Conservation (phyloP, 2,329 filamentous ascomycete genomes). For the Cephalotrichum gorgonifer region DNA sequence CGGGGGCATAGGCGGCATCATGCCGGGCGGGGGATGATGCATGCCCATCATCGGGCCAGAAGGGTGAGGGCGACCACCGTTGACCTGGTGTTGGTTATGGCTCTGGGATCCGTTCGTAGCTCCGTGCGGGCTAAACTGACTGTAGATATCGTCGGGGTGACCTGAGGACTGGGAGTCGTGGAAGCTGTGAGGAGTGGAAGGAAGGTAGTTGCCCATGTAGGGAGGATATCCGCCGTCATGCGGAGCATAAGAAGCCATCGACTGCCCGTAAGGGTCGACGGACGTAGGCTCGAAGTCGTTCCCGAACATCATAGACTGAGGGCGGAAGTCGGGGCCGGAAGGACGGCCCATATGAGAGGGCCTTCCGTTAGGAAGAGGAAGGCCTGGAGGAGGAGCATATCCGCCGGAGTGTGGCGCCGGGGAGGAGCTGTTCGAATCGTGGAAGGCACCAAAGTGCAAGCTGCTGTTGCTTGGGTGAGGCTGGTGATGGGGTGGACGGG, state of each 20-base stretch:
- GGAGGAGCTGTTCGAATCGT: slow-evolving; percentile 46
- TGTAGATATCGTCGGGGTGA: slow-evolving; percentile 32
- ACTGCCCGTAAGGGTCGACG: slow-evolving; percentile 19
- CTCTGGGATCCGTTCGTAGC: slow-evolving; percentile 24
- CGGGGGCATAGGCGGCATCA: slow-evolving; percentile 17
- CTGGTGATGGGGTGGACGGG: slow-evolving; percentile 1
- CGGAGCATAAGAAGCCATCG: slow-evolving; percentile 20
- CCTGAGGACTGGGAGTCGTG: slow-evolving; percentile 50
- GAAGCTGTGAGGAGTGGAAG: slow-evolving; percentile 49
- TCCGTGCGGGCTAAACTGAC: slow-evolving; percentile 19
- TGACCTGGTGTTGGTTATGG: no score
- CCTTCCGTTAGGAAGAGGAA: slow-evolving; percentile 37
- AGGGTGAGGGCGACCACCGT: slow-evolving; percentile 12
- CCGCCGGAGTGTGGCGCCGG: slow-evolving; percentile 39
- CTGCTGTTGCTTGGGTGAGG: slow-evolving; percentile 42
- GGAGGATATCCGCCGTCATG: slow-evolving; percentile 20
- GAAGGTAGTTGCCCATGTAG: slow-evolving; percentile 32
- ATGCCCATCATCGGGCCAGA: slow-evolving; percentile 10
- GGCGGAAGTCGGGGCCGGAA: slow-evolving; percentile 19
- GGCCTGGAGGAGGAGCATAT: slow-evolving; percentile 33
- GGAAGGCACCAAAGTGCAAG: slow-evolving; percentile 44
- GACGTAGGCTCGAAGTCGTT: slow-evolving; percentile 26
- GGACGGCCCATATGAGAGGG: slow-evolving; percentile 9
- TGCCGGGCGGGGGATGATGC: slow-evolving; percentile 11
- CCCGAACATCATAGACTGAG: slow-evolving; percentile 25